Evolutionary conservation across 2,329 filamentous ascomycete species (phyloP).

Genomic region (Cercospora nicotianae): DNA sequence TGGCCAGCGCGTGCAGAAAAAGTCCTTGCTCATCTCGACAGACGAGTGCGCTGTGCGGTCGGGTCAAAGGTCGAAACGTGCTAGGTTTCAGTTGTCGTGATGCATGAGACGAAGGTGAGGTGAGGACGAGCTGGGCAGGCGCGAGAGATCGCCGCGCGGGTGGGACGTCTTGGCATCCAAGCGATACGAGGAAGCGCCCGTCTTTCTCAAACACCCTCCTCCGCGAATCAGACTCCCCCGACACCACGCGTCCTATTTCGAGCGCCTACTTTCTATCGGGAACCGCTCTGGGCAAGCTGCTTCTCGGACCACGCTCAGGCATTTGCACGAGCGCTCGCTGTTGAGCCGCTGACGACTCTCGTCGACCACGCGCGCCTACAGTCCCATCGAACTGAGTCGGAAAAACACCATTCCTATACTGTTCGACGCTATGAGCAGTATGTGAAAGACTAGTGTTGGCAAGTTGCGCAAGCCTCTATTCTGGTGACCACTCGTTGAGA

Average conservation of each 20-base stretch:
- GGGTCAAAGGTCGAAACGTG: slow-evolving; percentile 16
- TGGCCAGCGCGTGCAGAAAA: slow-evolving; percentile 14
- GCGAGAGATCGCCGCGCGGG: not conserved
- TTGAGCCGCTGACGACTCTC: not conserved
- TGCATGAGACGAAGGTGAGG: slow-evolving; percentile 11
- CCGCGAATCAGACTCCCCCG: slow-evolving; percentile 4
- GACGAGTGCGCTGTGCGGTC: slow-evolving; percentile 14
- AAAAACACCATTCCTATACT: not conserved
- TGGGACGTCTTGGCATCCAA: not conserved
- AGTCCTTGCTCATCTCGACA: slow-evolving; percentile 24
- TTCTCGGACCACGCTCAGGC: not conserved
- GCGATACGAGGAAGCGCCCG: not conserved
- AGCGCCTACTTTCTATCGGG: slow-evolving; percentile 2
- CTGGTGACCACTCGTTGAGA: slow-evolving; percentile 1
- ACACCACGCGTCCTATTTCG: slow-evolving; percentile 4
- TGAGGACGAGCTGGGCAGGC: not conserved
- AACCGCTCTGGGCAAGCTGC: not conserved
- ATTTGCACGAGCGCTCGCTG: not conserved
- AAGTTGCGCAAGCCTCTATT: not conserved
- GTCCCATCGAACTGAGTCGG: not conserved
- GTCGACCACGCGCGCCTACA: not conserved
- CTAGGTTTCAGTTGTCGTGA: slow-evolving; percentile 18
- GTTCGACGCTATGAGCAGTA: not conserved
- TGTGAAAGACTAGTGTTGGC: not conserved
- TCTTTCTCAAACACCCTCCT: not conserved